Percentiles rank a stretch among this genome's conserved stretches.
Evolutionary conservation across 805 yeast genomes (phyloP).

Genomic region (Candida nonsorbophila): DNA sequence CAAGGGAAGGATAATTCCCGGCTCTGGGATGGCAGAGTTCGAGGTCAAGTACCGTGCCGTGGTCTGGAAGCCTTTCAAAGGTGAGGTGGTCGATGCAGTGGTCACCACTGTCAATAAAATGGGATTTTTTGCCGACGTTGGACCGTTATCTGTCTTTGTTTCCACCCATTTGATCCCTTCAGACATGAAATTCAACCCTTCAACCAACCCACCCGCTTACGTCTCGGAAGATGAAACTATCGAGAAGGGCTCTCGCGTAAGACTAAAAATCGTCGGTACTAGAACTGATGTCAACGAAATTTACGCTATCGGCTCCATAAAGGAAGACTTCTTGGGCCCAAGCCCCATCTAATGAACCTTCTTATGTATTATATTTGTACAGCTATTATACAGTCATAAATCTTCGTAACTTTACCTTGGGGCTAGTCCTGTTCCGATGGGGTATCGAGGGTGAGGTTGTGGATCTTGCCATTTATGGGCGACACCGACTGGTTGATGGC

Average conservation of each 20-base stretch:
- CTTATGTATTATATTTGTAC: conserved; percentile 1
- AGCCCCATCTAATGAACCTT: conserved; percentile 31
- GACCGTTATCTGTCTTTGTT: conserved; percentile 91
- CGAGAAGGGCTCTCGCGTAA: conserved; percentile 87
- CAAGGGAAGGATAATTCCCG: conserved; percentile 85
- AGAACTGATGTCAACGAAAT: conserved; percentile 96
- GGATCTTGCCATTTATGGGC: conserved; percentile 16
- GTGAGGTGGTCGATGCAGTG: conserved; percentile 96
- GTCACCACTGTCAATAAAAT: conserved; percentile 90
- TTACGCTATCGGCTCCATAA: conserved; percentile 95
- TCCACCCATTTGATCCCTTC: conserved; percentile 92
- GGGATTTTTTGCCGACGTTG: conserved; percentile 98
- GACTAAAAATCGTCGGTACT: conserved; percentile 95
- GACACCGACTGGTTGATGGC: no score
- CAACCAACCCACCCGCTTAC: conserved; percentile 97
- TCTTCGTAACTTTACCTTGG: neutral
- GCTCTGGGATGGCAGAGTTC: conserved; percentile 92
- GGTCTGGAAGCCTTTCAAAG: conserved; percentile 98
- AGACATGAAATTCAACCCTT: conserved; percentile 89
- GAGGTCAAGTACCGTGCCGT: conserved; percentile 95
- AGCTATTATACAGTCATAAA: no score
- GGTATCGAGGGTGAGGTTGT: no score
- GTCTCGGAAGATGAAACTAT: conserved; percentile 92
- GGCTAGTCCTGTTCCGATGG: no score
- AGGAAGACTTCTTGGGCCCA: conserved; percentile 96